Evolutionary conservation across 2,329 filamentous ascomycete species (phyloP), one percentile per base, ranked within the genome.

Genomic region (Macrophomina pseudophaseolina): DNA sequence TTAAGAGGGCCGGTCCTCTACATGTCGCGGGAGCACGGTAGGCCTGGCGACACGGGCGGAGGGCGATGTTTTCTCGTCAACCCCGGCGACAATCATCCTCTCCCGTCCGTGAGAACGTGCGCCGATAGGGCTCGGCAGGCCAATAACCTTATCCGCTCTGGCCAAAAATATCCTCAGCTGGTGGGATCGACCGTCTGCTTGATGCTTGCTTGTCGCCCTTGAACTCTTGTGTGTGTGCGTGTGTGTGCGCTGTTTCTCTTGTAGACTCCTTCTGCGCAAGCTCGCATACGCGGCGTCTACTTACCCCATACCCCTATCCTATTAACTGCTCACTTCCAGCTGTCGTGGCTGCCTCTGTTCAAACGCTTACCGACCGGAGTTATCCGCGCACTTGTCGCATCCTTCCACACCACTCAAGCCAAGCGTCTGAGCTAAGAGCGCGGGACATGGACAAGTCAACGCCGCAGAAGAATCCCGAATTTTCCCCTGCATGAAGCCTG

Each of bases 81-180:
- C 40, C 54, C 54, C 38, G 54, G 40, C 54, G 54, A 46, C 28
- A 59, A 46, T 59, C 54, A 32, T 33, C 54, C 35, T n/a, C 54
- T 59, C 40, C 40, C 54, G 54, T 16, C 40, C 56, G 54, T 44
- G 54, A 58, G 54, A 33, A 58, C 54, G 56, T 60, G 56, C 56
- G 28, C 28, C 16, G n/a, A 40, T 58, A 60, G 56, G 56, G 40
- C 56, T 60, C 56, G 14, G 42, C 40, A 60, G 33, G 11, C 9
- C 40, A 60, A 60, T 60, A 60, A 46, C 56, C 56, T 60, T 60
- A 60, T 60, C 35, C 23, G 18, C 38, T 33, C 12, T 33, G 4
- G 14, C 33, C 52, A 32, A 44, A 30, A 32, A 44, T 44, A 42
- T 9, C 38, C 35, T 30, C 18, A 18, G 23, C n/a, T 33, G 9